Evolutionary conservation across 345 rosid genomes (phyloP).

Genomic region (Cochlearia excelsa): DNA sequence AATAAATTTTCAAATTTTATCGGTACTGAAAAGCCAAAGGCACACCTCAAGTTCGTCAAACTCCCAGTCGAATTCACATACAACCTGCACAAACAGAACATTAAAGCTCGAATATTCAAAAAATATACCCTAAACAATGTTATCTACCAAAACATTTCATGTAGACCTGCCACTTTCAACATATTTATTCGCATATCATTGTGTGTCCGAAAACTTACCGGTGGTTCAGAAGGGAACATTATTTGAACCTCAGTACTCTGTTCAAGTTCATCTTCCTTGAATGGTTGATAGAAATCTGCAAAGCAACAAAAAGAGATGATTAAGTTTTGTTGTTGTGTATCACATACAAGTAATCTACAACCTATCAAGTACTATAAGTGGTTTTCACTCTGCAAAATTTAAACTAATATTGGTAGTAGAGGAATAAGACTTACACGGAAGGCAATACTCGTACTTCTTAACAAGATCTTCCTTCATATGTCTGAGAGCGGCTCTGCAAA

Average conservation of each 20-base stretch:
- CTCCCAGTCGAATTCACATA: constrained; percentile 96
- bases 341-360: neutral
- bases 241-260: constrained; percentile 85
- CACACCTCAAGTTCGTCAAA: constrained; percentile 81
- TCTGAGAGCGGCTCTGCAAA: constrained; percentile 82
- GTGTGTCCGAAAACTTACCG: constrained; percentile 53
- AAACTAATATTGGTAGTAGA: constrained; percentile 10
- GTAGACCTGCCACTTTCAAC: constrained; percentile 12
- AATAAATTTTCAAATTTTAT: constrained; percentile 11
- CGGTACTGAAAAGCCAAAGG: constrained; percentile 18
- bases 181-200: too few relatives aligned
- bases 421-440: constrained; percentile 80
- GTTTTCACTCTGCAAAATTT: constrained; percentile 1
- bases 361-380: neutral
- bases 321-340: constrained; percentile 3
- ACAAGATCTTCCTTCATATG: constrained; percentile 81
- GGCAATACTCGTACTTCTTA: constrained; percentile 88
- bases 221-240: constrained; percentile 75
- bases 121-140: neutral
- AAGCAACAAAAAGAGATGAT: neutral
- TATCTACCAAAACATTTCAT: constrained; percentile 5
- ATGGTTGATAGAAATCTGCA: constrained; percentile 86
- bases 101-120: neutral
- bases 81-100: constrained; percentile 56
- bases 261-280: constrained; percentile 81